Percentiles rank a stretch among this genome's conserved stretches.
Conservation (phyloP, 176 grass and related monocot genomes). For the Stipa capillata region DNA sequence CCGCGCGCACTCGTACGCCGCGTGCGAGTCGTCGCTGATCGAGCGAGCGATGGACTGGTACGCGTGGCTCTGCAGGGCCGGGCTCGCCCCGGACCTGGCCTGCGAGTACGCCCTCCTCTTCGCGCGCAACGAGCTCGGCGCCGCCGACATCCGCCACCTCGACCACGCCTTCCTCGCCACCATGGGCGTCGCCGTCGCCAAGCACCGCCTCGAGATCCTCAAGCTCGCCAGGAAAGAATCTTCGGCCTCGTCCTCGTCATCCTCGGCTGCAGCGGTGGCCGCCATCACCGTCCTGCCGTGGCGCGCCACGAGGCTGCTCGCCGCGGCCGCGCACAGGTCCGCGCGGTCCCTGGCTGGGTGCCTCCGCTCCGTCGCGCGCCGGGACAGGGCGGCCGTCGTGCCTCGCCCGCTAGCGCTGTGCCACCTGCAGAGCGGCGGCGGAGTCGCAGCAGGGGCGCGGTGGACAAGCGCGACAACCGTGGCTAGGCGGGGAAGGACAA, state of each 20-base stretch:
- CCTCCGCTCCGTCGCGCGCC: conserved; percentile 1
- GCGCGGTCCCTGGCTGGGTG: conserved; percentile 20
- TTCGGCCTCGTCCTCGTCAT: too few species aligned
- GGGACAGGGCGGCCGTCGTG: not conserved
- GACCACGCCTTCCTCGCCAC: conserved; percentile 69
- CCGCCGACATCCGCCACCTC: conserved; percentile 54
- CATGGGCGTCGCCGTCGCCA: conserved; percentile 86
- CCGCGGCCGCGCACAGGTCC: conserved; percentile 29
- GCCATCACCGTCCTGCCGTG: conserved; percentile 6
- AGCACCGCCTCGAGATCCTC: conserved; percentile 89
- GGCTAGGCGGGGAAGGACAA: not conserved
- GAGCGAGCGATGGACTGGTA: conserved; percentile 67
- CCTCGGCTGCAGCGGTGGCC: too few species aligned
- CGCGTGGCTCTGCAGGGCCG: conserved; percentile 62
- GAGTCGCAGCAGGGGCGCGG: not conserved
- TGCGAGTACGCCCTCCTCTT: conserved; percentile 61
- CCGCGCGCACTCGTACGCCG: too few species aligned
- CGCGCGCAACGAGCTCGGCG: conserved; percentile 64
- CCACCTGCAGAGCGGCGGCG: not conserved
- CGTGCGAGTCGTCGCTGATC: too few species aligned
- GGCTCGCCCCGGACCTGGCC: conserved; percentile 43
- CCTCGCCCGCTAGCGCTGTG: not conserved
- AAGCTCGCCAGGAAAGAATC: conserved; percentile 39
- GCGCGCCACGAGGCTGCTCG: conserved; percentile 41
- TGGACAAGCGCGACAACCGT: not conserved